phyloP scores from a whole-genome alignment of 257 asterid species.

The Buddleja alternifolia region DNA sequence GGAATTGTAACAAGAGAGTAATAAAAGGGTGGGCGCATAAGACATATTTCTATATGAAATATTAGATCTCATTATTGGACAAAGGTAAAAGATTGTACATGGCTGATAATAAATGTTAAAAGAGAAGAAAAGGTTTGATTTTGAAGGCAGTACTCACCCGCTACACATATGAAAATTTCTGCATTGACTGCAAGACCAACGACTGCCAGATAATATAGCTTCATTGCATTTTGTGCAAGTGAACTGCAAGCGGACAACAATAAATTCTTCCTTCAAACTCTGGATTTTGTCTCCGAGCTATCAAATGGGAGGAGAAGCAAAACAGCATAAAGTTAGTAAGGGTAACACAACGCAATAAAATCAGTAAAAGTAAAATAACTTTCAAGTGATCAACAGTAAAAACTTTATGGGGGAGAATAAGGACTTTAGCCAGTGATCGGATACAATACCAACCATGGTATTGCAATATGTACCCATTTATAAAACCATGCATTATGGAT shows the following conservation, averaged over 20 bases:
- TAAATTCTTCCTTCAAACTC: slow-evolving; percentile 59
- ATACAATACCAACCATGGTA: not conserved
- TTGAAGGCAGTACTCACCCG: slow-evolving; percentile 47
- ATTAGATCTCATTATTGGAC: too few species aligned
- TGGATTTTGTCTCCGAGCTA: slow-evolving; percentile 60
- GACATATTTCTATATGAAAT: too few species aligned
- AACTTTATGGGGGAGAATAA: not conserved
- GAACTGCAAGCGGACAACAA: slow-evolving; percentile 59
- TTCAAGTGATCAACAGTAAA: not conserved
- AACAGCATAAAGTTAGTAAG: slow-evolving; percentile 22
- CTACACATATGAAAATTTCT: slow-evolving; percentile 52
- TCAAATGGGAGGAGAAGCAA: slow-evolving; percentile 27
- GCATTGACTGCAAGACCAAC: slow-evolving; percentile 68
- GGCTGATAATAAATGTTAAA: slow-evolving; percentile 10
- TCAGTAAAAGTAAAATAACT: not conserved
- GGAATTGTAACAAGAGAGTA: slow-evolving; percentile 28
- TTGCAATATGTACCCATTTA: not conserved
- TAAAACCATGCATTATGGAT: not conserved
- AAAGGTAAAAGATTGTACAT: not conserved
- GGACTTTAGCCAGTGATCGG: not conserved
- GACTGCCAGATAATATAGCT: slow-evolving; percentile 52
- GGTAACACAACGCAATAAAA: not conserved
- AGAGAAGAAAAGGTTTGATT: slow-evolving; percentile 2
- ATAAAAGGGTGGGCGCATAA: not conserved
- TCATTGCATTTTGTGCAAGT: slow-evolving; percentile 61